These are phyloP conservation scores for Aspergillus indologenus DNA, from an alignment of 495 filamentous ascomycete species.

Conservation along the genomic window DNA sequence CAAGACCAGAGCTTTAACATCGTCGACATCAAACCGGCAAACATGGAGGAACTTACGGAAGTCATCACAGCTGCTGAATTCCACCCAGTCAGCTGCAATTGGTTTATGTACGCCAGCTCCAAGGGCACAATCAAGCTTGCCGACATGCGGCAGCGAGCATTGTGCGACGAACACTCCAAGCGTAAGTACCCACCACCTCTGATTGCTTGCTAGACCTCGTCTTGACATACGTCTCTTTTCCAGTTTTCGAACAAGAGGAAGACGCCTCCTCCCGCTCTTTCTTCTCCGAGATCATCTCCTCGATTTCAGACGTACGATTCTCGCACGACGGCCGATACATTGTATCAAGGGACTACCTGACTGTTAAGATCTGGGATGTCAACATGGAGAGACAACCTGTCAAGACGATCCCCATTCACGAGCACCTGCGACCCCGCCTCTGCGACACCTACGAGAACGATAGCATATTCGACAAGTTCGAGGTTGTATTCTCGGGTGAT, in stretches of 20 bases:
- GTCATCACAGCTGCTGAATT: conserved; percentile 99
- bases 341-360: conserved; percentile 94
- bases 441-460: conserved; percentile 99
- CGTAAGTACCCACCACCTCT: conserved; percentile 53
- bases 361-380: conserved; percentile 99
- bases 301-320: conserved; percentile 97
- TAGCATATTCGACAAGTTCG: conserved; percentile 99
- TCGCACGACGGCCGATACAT: conserved; percentile 96
- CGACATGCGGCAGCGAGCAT: conserved; percentile 93
- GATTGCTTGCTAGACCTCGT: neutral
- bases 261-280: conserved; percentile 98
- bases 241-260: conserved; percentile 99
- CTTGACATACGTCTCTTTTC: conserved; percentile 14
- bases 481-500: conserved; percentile 97
- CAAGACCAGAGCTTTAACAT: conserved; percentile 99
- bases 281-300: conserved; percentile 99
- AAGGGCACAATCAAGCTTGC: conserved; percentile 99
- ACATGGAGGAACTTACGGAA: conserved; percentile 99
- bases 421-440: conserved; percentile 88
- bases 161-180: conserved; percentile 95
- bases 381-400: conserved; percentile 96
- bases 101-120: conserved; percentile 99
- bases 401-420: conserved; percentile 98
- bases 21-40: conserved; percentile 98
- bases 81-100: conserved; percentile 95